Evolutionary conservation across 495 filamentous ascomycete genomes (phyloP), one percentile per base, ranked within the genome.

Genomic region (Sordaria brevicollis): DNA sequence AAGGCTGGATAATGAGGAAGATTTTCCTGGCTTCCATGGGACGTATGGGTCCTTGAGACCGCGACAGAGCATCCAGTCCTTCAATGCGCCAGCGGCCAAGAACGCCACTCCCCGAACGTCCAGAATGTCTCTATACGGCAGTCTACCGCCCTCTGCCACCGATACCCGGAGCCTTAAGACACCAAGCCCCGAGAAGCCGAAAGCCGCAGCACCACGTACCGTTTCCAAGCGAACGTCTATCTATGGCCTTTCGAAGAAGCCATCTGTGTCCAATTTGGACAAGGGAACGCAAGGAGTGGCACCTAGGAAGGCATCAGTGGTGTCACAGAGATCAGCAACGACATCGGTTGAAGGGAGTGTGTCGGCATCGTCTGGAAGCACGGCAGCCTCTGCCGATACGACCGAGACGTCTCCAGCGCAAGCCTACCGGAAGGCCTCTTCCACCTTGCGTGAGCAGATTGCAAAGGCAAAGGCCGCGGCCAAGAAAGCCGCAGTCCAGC

Each of bases 381-480:
- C 81, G n/a, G 73, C 70, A n/a, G 66, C 75, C 33, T 81, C 82
- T 11, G 72, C 78, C 9, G 75, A 82, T 65, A 81, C 80, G 19
- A 65, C 73, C 9, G 79, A 83, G 62, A 68, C 78, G 25, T 39
- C 77, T 33, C 71, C 80, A 8, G 69, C 67, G 75, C 83, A 67
- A 39, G 76, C 71, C 68, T 81, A 54, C 38, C 81, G 87, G 10
- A 94, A 91, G 74, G 91, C 93, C 1, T 97, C 95, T 3, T 85
- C 86, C 38, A 90, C 93, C 2, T 78, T 99, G 57, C 86, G 95
- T 19, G 93, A 97, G 65, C 92, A 91, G 69, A 97, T 99, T 75
- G 93, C 94, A 54, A 95, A 93, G 77, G 95, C 95, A 8, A 97
- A 94, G 77, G 94, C 93, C 33, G 49, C 49, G 11, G 93, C 93